Evolutionary conservation across 768 basidiomycete species (phyloP).

Genomic region (Leccinum uliginosum): DNA sequence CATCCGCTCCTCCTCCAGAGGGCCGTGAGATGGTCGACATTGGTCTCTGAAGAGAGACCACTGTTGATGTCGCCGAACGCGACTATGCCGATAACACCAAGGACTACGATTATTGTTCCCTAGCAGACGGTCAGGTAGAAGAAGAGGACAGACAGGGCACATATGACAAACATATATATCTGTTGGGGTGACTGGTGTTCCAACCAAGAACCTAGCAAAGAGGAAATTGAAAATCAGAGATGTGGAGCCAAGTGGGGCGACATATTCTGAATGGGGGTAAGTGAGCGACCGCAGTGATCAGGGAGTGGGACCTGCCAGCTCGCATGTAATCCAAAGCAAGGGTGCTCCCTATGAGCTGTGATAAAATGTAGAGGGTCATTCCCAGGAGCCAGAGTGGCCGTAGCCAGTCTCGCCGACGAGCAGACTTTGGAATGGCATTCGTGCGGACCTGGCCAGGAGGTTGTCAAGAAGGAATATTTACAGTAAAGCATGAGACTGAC

Average conservation of each 20-base stretch:
- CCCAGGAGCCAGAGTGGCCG: conserved; percentile 88
- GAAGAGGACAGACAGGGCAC: not conserved
- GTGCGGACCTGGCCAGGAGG: conserved; percentile 57
- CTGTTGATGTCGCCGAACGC: conserved; percentile 82
- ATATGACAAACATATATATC: conserved; percentile 67
- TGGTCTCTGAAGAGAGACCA: conserved; percentile 69
- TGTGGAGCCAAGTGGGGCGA: conserved; percentile 91
- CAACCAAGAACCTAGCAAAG: conserved; percentile 85
- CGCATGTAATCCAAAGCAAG: conserved; percentile 86
- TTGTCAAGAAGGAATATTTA: not conserved
- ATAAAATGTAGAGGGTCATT: conserved; percentile 90
- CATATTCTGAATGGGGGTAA: conserved; percentile 62
- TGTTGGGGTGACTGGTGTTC: conserved; percentile 76
- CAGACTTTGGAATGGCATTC: conserved; percentile 68
- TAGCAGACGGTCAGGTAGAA: conserved; percentile 25
- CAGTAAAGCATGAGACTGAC: conserved; percentile 36
- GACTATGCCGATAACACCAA: conserved; percentile 85
- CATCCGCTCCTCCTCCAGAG: conserved; percentile 87
- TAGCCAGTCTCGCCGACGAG: conserved; percentile 71
- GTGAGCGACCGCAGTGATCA: conserved; percentile 3
- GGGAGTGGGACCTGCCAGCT: conserved; percentile 47
- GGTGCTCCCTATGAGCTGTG: conserved; percentile 84
- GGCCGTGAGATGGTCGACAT: conserved; percentile 69
- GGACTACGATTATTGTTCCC: conserved; percentile 79
- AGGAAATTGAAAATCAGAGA: conserved; percentile 96